phyloP scores from a whole-genome alignment of 371 early-diverging fungal species.

The Mucor piriformis region DNA sequence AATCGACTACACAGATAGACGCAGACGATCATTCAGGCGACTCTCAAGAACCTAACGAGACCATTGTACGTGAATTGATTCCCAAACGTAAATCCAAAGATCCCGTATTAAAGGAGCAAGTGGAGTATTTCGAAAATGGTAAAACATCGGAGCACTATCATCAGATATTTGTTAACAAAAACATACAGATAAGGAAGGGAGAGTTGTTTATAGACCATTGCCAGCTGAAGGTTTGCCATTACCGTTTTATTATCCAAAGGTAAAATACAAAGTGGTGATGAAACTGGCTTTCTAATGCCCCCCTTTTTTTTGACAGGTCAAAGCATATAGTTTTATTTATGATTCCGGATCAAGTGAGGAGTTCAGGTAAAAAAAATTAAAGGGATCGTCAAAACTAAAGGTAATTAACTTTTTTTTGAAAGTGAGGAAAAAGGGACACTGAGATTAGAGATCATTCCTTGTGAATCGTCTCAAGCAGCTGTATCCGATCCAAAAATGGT shows the following conservation, averaged over 20 bases:
- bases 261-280: conserved; percentile 20
- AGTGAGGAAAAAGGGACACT: conserved; percentile 21
- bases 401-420: neutral
- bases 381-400: neutral
- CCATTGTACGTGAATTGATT: conserved; percentile 49
- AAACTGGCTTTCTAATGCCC: neutral
- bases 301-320: conserved; percentile 23
- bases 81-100: conserved; percentile 71
- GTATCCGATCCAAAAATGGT: conserved; percentile 56
- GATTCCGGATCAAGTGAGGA: neutral
- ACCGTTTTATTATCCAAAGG: conserved; percentile 81
- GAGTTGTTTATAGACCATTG: conserved; percentile 32
- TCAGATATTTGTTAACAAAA: neutral
- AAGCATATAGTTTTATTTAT: conserved; percentile 51
- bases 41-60: conserved; percentile 10
- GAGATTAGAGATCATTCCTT: conserved; percentile 38
- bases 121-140: conserved; percentile 41
- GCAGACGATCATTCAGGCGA: neutral
- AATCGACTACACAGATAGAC: conserved; percentile 11
- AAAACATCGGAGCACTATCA: neutral
- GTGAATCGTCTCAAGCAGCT: conserved; percentile 5
- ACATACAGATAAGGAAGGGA: conserved; percentile 14
- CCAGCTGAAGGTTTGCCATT: conserved; percentile 20
- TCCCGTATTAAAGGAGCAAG: conserved; percentile 41
- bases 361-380: neutral